A percentile compares a stretch with the other conserved stretches of the same genome.
Evolutionary conservation across 164 flowering plant species (phyloP).

Genomic region (Cinnamomum micranthum): DNA sequence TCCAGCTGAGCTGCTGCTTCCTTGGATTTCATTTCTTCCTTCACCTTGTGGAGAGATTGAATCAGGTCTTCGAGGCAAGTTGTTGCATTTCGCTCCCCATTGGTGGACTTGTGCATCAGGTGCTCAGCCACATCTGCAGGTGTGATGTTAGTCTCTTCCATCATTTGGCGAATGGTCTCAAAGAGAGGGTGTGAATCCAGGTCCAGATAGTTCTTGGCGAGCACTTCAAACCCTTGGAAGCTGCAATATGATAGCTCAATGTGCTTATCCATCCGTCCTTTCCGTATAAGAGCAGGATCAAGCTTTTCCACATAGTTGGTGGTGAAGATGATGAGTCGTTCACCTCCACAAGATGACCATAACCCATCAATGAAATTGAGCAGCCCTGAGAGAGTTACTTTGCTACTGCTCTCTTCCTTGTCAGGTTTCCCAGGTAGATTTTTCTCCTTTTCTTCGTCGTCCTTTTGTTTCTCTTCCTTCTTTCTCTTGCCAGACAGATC

Average conservation of each 20-base stretch:
- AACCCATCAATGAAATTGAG: slow-evolving; percentile 71
- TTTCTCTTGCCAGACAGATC: slow-evolving; percentile 54
- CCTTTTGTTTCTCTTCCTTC: slow-evolving; percentile 24
- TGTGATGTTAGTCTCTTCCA: slow-evolving; percentile 39
- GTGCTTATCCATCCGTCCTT: slow-evolving; percentile 69
- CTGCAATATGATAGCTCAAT: slow-evolving; percentile 57
- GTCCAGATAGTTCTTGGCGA: slow-evolving; percentile 45
- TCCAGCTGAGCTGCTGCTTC: slow-evolving; percentile 8
- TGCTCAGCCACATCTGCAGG: slow-evolving; percentile 68
- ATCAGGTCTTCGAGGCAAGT: slow-evolving; percentile 32
- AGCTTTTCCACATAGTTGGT: slow-evolving; percentile 56
- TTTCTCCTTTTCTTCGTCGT: slow-evolving; percentile 20
- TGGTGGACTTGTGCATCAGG: slow-evolving; percentile 44
- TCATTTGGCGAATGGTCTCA: slow-evolving; percentile 22
- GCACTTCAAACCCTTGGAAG: slow-evolving; percentile 47
- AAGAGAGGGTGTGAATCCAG: slow-evolving; percentile 44
- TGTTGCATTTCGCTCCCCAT: slow-evolving; percentile 19
- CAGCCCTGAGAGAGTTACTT: slow-evolving; percentile 64
- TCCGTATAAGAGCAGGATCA: slow-evolving; percentile 52
- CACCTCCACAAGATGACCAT: slow-evolving; percentile 70
- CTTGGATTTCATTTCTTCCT: slow-evolving; percentile 24
- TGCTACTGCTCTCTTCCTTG: slow-evolving; percentile 34
- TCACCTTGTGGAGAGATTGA: slow-evolving; percentile 36
- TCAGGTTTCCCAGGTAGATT: slow-evolving; percentile 5
- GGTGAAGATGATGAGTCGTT: slow-evolving; percentile 61